Evolutionary conservation across 148 eudicot genomes (phyloP).

Genomic region (Vaccinium vitisidaea): DNA sequence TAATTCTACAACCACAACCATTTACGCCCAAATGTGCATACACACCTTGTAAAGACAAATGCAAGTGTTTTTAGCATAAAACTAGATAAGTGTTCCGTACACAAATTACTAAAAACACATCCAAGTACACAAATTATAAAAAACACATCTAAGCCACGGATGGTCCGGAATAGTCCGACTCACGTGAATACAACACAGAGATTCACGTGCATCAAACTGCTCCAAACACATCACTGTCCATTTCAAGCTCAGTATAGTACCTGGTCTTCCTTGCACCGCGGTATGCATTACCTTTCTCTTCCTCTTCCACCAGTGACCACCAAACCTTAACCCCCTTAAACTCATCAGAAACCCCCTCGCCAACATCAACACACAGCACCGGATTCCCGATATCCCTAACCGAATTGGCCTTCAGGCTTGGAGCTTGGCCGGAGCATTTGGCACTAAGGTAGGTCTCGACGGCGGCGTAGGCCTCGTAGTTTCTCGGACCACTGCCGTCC

Average conservation of each 20-base stretch:
- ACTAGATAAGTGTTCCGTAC: no score
- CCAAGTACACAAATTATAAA: no score
- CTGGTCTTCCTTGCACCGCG: background rate
- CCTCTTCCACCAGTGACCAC: conserved; percentile 36
- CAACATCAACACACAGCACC: conserved; percentile 37
- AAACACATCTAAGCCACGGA: no score
- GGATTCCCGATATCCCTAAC: conserved; percentile 24
- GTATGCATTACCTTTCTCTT: conserved; percentile 1
- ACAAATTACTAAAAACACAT: no score
- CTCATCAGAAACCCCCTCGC: conserved; percentile 48
- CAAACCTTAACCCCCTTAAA: conserved; percentile 35
- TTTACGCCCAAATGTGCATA: no score
- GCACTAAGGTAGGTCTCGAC: conserved; percentile 40
- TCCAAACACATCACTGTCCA: no score
- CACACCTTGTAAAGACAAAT: no score
- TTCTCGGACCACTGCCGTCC: conserved; percentile 21
- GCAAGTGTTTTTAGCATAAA: no score
- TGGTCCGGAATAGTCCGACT: no score
- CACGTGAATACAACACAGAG: no score
- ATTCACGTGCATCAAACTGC: no score
- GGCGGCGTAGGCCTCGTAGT: conserved; percentile 34
- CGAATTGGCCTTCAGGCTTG: conserved; percentile 35
- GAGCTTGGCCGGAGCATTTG: conserved; percentile 31
- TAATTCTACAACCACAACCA: no score
- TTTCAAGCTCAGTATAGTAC: background rate